phyloP scores from a whole-genome alignment of 495 filamentous ascomycete species.

The Trichoderma erinaceum region DNA sequence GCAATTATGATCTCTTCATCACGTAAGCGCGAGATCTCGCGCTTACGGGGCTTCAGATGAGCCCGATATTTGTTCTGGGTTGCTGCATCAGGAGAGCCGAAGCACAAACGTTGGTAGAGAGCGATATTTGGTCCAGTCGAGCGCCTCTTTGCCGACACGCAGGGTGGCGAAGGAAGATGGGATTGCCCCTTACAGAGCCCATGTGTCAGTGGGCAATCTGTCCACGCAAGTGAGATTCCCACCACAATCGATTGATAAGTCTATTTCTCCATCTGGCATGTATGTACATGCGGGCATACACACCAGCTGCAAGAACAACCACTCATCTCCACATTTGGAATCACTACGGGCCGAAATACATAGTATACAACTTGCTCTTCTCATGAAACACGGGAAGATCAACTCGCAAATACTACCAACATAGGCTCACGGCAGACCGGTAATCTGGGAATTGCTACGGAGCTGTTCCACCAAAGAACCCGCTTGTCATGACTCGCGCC shows the following conservation, averaged over 20 bases:
- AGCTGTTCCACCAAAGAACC: not conserved
- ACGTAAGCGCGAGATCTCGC: slow-evolving; percentile 6
- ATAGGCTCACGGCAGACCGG: not conserved
- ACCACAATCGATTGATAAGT: not conserved
- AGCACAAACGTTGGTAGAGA: not conserved
- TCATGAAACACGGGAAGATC: not conserved
- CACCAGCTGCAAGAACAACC: not conserved
- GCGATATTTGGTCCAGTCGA: not conserved
- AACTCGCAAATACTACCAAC: not conserved
- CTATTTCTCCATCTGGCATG: not conserved
- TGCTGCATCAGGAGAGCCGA: not conserved
- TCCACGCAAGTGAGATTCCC: not conserved
- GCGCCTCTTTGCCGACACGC: not conserved
- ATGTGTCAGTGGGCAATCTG: not conserved
- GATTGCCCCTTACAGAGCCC: not conserved
- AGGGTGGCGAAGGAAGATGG: not conserved
- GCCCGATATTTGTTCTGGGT: slow-evolving; percentile 7
- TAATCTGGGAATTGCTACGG: not conserved
- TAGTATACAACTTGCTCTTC: not conserved
- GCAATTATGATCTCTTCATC: not conserved
- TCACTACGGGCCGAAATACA: not conserved
- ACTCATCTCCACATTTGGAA: not conserved
- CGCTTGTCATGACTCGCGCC: not conserved
- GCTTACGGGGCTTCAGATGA: not conserved
- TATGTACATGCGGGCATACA: not conserved